These are phyloP conservation scores for Amauroascus niger DNA, from an alignment of 2,329 filamentous ascomycete genomes.

Conservation along the genomic window DNA sequence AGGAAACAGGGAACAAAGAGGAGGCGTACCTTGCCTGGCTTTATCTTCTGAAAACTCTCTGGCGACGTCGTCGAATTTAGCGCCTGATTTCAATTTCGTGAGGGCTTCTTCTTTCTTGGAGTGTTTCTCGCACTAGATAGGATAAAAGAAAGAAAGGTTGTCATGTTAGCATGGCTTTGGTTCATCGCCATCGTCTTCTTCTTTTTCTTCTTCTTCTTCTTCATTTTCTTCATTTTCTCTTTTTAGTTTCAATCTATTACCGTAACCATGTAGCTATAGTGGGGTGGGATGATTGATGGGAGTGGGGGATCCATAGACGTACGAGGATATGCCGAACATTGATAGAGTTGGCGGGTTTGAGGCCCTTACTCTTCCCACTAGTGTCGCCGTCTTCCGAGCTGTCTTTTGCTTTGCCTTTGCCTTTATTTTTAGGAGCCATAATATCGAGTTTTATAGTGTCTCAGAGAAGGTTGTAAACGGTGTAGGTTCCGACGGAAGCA, in stretches of 20 bases:
- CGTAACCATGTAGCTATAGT: neutral
- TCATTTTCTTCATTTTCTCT: neutral
- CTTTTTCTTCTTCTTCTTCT: too few relatives aligned
- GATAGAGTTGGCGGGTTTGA: constrained; percentile 54
- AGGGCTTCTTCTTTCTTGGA: constrained; percentile 57
- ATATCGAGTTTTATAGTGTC: neutral
- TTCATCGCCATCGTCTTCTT: too few relatives aligned
- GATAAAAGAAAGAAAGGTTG: neutral
- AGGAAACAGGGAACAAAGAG: neutral
- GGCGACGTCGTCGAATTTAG: constrained; percentile 57
- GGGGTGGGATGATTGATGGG: neutral
- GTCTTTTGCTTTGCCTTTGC: constrained; percentile 37
- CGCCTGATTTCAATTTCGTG: constrained; percentile 49
- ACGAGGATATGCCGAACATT: constrained; percentile 56
- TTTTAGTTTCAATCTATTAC: neutral
- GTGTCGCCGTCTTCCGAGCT: constrained; percentile 25
- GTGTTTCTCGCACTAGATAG: constrained; percentile 49
- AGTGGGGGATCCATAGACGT: constrained; percentile 18
- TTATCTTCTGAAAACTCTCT: constrained; percentile 58
- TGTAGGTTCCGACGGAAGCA: too few relatives aligned
- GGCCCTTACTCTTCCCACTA: constrained; percentile 32
- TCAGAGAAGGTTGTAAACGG: neutral
- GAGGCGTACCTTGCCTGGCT: constrained; percentile 44
- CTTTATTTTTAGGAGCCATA: constrained; percentile 35
- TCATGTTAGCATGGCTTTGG: neutral